These are phyloP conservation scores for Thuidium tamariscinum DNA, from an alignment of 225 moss, liverwort and hornwort species.

Conservation along the genomic window DNA sequence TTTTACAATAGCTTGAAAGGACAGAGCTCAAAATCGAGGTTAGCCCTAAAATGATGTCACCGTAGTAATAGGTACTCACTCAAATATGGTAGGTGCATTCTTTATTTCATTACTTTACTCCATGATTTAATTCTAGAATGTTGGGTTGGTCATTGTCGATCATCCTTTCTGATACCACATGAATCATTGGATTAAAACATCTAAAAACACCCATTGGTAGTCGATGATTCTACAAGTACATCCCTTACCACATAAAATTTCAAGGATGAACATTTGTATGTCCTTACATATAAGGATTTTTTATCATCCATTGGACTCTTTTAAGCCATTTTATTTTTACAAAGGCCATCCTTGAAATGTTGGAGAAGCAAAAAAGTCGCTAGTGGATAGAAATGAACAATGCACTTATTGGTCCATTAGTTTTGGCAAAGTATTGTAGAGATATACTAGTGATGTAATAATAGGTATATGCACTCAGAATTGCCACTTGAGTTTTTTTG, in stretches of 20 bases:
- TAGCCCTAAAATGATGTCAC: not conserved
- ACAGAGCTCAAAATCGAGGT: not conserved
- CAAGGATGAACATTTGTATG: too few relatives aligned
- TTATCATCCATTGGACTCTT: too few relatives aligned
- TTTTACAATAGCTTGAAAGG: not conserved
- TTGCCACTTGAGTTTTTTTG: not conserved
- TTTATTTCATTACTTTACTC: not conserved
- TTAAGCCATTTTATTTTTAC: too few relatives aligned
- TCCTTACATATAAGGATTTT: too few relatives aligned
- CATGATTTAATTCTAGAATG: accelerated
- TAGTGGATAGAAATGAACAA: not conserved
- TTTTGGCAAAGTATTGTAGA: not conserved
- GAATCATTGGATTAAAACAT: too few relatives aligned
- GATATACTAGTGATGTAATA: too few relatives aligned
- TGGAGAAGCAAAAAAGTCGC: not conserved
- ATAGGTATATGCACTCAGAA: not conserved
- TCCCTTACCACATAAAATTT: too few relatives aligned
- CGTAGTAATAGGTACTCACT: too few relatives aligned
- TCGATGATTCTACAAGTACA: too few relatives aligned
- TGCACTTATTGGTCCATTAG: not conserved
- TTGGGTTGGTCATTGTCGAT: not conserved
- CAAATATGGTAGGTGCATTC: not conserved
- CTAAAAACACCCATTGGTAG: not conserved
- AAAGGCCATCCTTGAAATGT: too few relatives aligned
- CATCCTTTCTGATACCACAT: not conserved